phyloP scores from a whole-genome alignment of 2,329 filamentous ascomycete species.

The Plenodomus biglobosus region DNA sequence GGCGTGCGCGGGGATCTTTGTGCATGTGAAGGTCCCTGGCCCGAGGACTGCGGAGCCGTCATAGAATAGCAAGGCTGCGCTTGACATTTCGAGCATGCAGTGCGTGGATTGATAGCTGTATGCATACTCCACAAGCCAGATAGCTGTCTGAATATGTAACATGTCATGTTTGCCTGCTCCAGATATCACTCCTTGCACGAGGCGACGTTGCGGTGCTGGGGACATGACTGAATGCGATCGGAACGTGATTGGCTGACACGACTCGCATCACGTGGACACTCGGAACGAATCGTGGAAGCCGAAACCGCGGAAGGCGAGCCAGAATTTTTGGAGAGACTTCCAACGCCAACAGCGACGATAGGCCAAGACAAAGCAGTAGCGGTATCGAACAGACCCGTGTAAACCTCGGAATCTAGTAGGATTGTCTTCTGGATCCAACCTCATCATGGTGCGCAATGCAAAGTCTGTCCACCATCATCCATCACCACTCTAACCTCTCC shows the following conservation, averaged over 20 bases:
- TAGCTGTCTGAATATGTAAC: too few species aligned
- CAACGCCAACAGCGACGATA: constrained; percentile 18
- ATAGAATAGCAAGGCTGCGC: constrained; percentile 1
- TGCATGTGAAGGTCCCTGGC: constrained; percentile 33
- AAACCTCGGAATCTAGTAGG: not conserved
- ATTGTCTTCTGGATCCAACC: not conserved
- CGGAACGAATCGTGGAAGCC: constrained; percentile 14
- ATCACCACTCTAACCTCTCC: constrained; percentile 22
- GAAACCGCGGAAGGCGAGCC: constrained; percentile 34
- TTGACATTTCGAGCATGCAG: too few species aligned
- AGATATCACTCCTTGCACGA: not conserved
- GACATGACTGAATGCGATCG: constrained; percentile 32
- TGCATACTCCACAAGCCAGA: too few species aligned
- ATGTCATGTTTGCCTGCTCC: too few species aligned
- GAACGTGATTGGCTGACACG: constrained; percentile 30
- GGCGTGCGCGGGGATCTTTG: constrained; percentile 19
- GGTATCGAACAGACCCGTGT: not conserved
- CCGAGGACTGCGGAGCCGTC: constrained; percentile 16
- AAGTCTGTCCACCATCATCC: not conserved
- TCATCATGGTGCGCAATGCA: constrained; percentile 30
- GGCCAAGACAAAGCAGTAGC: not conserved
- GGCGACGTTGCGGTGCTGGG: constrained; percentile 2
- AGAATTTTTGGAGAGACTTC: constrained; percentile 26
- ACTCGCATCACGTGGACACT: constrained; percentile 24
- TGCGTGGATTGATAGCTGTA: too few species aligned